These are phyloP conservation scores for Talaromyces sp. DNA, from an alignment of 2,329 filamentous ascomycete genomes.

Conservation along the genomic window DNA sequence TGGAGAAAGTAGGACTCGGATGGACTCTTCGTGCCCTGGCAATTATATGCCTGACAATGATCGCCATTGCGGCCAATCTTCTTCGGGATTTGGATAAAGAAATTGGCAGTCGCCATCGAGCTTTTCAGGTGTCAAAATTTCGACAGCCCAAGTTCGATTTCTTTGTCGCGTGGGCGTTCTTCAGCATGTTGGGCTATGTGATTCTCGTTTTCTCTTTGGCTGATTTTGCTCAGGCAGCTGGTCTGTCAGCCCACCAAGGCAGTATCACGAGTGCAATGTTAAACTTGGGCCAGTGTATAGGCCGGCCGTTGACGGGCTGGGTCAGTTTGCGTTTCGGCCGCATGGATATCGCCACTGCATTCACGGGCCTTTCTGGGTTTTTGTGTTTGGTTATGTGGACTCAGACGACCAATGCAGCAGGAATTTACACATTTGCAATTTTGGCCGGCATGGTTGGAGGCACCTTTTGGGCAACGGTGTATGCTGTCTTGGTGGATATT, in stretches of 20 bases:
- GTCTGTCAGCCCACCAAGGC: no score
- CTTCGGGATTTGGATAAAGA: no score
- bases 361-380: conserved; percentile 44
- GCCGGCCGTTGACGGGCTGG: no score
- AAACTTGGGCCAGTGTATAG: no score
- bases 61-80: no score
- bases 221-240: conserved; percentile 24
- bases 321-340: conserved; percentile 29
- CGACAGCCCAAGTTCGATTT: not conserved
- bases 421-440: conserved; percentile 23
- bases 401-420: not conserved
- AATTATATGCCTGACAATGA: no score
- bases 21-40: no score
- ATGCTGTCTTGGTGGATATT: conserved; percentile 1
- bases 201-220: conserved; percentile 60
- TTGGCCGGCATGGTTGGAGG: not conserved
- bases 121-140: no score
- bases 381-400: not conserved
- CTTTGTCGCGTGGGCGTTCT: conserved; percentile 47
- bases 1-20: no score
- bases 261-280: no score
- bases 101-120: no score
- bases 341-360: conserved; percentile 56
- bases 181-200: conserved; percentile 62
- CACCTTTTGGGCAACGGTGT: conserved; percentile 1